Base-by-base conservation (phyloP, 495 filamentous ascomycete genomes). In the Astrocystis sublimbata region DNA sequence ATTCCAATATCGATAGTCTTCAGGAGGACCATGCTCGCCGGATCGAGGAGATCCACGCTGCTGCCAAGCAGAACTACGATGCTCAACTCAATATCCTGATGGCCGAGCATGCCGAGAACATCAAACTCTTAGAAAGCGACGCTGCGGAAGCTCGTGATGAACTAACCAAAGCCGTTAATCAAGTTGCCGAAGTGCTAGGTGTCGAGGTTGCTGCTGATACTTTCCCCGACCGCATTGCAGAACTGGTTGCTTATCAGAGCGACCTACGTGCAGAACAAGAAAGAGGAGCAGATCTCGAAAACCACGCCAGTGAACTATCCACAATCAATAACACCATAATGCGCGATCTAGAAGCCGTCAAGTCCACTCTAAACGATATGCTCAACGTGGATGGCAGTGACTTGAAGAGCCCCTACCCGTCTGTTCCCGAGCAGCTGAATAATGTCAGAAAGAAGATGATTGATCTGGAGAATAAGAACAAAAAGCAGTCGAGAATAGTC, bases 401-500 rank as follows among this genome's bases (percentile, higher is more conserved):
- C 50, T 47, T 73, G 7, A 80, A 87, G 75, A 79, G 81, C 60
- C 76, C 84, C 15, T 77, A 86, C 45, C 81, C 83, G 61, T 82
- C 83, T 15, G 85, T 90, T 52, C 69, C 85, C 53, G 85, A 87
- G 51, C 88, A 93, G 65, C 80, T 92, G 67, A 80, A 86, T n/a
- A 81, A 86, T 38, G 79, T 91, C 66, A 84, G 90, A 71, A 86
- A 89, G 78, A 87, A 88, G 77, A 87, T 90, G 73, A 80, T 83
- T 0, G 79, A 81, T 50, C 76, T 88, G 24, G 85, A 89, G 62
- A 76, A 76, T 55, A 85, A 83, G 69, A 85, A 84, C 71, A 83
- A 92, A 76, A 96, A 94, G 79, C 93, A 93, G 73, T 89, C 89
- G 15, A 87, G 90, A 45, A 79, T 99, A 8, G 89, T 98, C 7